Evolutionary conservation across 768 basidiomycete species (phyloP), one percentile per base, ranked within the genome.

Genomic region (Hygrophoropsis aurantiaca): DNA sequence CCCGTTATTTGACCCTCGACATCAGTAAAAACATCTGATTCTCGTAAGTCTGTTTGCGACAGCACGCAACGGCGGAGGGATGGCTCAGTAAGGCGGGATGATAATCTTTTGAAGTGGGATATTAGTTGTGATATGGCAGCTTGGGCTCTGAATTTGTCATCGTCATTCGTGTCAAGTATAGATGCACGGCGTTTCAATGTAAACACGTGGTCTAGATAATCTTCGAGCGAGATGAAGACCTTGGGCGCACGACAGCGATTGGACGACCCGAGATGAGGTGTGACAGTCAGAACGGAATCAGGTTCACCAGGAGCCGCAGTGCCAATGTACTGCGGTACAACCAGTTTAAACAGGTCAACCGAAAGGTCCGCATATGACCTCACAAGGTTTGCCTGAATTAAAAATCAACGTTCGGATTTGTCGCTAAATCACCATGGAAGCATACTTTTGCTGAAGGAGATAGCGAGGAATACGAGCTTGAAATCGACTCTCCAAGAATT

Each of bases 21-120:
- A 39, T 55, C 47, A 15, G 57, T 27, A 33, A 58, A 36, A 10
- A 62, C 16, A 44, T 59, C 53, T 32, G 33, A 13, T 16, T 47
- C 48, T 23, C 15, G 25, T 11, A 56, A 30, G 18, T 55, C 55
- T 38, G 54, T 54, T 38, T 61, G 56, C 19, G 30, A 11, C 6
- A 59, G 48, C 10, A 58, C 55, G 36, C 50, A 50, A 24, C 41
- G 58, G 23, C 33, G 42, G 11, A 42, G n/a, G 24, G 25, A 41
- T 10, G 16, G 47, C 24, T 43, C 40, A 33, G 21, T 25, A n/a
- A 43, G 21, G 13, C 33, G 39, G 2, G 11, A 16, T 10, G 41
- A 16, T 18, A 21, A 33, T 21, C 16, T 24, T 16, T 21, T 24
- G 16, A 47, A 16, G 11, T 47, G 46, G 26, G 41, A 20, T 11